Percentiles rank a stretch among this genome's conserved stretches.
These are phyloP conservation scores for Smallanthus sonchifolius DNA, from an alignment of 129 eudicot species.

Conservation along the genomic window DNA sequence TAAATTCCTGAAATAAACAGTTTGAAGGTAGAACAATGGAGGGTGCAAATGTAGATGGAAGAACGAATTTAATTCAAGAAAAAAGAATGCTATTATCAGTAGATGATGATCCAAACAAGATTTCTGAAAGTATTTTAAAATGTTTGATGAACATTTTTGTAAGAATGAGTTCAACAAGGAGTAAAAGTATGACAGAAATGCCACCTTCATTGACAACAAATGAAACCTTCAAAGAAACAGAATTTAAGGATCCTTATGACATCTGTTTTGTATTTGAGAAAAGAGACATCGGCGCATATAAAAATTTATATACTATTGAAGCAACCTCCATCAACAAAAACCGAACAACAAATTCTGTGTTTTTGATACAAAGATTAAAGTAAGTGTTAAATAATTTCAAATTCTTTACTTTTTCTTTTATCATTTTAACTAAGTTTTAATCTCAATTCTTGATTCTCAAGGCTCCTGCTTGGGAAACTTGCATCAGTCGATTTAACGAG, in stretches of 20 bases:
- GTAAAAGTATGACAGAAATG: slow-evolving; percentile 39
- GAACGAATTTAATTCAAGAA: slow-evolving; percentile 26
- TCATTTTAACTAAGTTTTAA: background rate
- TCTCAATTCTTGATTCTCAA: slow-evolving; percentile 19
- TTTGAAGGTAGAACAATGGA: slow-evolving; percentile 41
- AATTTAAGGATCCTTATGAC: slow-evolving; percentile 65
- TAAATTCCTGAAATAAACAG: slow-evolving; percentile 22
- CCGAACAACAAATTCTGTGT: slow-evolving; percentile 56
- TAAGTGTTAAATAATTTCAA: slow-evolving; percentile 22
- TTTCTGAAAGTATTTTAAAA: slow-evolving; percentile 64
- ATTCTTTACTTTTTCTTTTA: background rate
- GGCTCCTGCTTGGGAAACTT: slow-evolving; percentile 69
- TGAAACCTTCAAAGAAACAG: slow-evolving; percentile 27
- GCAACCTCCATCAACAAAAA: slow-evolving; percentile 59
- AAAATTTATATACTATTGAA: slow-evolving; percentile 51
- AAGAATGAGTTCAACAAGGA: slow-evolving; percentile 61
- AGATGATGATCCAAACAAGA: slow-evolving; percentile 59
- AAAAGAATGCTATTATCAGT: slow-evolving; percentile 26
- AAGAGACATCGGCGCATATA: slow-evolving; percentile 71
- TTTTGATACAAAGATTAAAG: slow-evolving; percentile 67
- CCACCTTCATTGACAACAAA: slow-evolving; percentile 34
- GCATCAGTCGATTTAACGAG: slow-evolving; percentile 51
- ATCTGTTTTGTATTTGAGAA: slow-evolving; percentile 45
- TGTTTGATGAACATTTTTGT: slow-evolving; percentile 65
- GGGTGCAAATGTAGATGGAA: slow-evolving; percentile 36